Percentiles rank a stretch among this genome's conserved stretches.
Evolutionary conservation across 352 stramenopile genomes (phyloP).

Genomic region (Phytophthora parvispora): DNA sequence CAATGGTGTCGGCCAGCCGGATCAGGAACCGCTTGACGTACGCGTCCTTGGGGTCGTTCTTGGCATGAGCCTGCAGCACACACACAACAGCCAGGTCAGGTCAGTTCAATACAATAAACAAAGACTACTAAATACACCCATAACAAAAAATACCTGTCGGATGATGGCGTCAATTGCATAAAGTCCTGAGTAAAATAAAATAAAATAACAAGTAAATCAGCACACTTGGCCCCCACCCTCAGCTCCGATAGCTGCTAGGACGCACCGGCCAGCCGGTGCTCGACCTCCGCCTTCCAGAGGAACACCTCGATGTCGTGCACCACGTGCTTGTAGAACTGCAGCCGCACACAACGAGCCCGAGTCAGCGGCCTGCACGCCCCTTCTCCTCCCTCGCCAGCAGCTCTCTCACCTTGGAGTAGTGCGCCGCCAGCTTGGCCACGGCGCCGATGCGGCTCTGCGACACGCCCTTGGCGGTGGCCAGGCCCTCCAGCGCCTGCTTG

Average conservation of each 20-base stretch:
- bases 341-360: conserved; percentile 29
- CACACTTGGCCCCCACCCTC: not conserved
- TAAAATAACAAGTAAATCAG: not conserved
- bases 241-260: not conserved
- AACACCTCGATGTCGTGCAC: conserved; percentile 90
- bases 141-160: conserved; percentile 53
- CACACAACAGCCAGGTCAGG: too few relatives aligned
- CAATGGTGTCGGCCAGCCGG: conserved; percentile 79
- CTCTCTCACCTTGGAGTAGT: conserved; percentile 73
- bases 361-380: too few relatives aligned
- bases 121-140: conserved; percentile 4
- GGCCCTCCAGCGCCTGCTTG: conserved; percentile 69
- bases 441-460: conserved; percentile 81
- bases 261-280: conserved; percentile 82
- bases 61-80: conserved; percentile 62
- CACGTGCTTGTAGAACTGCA: conserved; percentile 89
- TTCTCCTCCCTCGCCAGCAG: not conserved
- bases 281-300: conserved; percentile 85
- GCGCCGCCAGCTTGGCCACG: conserved; percentile 72
- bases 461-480: conserved; percentile 83
- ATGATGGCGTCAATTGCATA: conserved; percentile 91
- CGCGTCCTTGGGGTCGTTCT: conserved; percentile 68
- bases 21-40: conserved; percentile 88
- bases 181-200: conserved; percentile 47
- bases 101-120: conserved; percentile 2